Conservation (phyloP, 2,329 filamentous ascomycete genomes). For the Pestalotiopsis sp. region DNA sequence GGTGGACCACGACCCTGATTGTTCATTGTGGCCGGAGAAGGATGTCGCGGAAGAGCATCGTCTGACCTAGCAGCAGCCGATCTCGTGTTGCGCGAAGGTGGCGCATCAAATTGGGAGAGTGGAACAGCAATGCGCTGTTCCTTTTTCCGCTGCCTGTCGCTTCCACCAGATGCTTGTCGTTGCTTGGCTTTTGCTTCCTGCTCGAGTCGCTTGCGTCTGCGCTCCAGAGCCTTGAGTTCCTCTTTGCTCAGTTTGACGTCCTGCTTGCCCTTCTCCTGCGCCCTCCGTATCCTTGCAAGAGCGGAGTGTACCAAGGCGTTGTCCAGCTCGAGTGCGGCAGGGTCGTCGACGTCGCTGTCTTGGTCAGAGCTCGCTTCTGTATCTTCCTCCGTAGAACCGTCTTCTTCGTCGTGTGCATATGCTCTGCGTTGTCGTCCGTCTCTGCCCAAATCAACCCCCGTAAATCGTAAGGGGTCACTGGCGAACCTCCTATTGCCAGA, state of each 20-base stretch:
- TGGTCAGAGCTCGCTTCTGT: slow-evolving; percentile 51
- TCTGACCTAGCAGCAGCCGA: slow-evolving; percentile 31
- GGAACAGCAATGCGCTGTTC: slow-evolving; percentile 56
- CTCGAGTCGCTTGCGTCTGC: slow-evolving; percentile 62
- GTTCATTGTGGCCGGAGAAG: slow-evolving; percentile 39
- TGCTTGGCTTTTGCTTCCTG: slow-evolving; percentile 44
- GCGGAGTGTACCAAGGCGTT: slow-evolving; percentile 78
- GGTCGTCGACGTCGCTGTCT: slow-evolving; percentile 55
- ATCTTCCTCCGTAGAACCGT: slow-evolving; percentile 51
- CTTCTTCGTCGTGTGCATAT: slow-evolving; percentile 47
- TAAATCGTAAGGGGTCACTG: slow-evolving; percentile 64
- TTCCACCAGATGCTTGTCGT: slow-evolving; percentile 57
- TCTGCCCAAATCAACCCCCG: slow-evolving; percentile 59
- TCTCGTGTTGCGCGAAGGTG: slow-evolving; percentile 37
- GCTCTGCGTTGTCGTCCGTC: slow-evolving; percentile 41
- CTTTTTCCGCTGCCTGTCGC: slow-evolving; percentile 40
- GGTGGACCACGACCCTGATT: slow-evolving; percentile 44
- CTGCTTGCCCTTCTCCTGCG: slow-evolving; percentile 73
- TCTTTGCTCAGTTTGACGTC: slow-evolving; percentile 81
- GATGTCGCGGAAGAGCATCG: slow-evolving; percentile 40
- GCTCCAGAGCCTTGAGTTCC: slow-evolving; percentile 80
- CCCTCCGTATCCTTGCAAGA: slow-evolving; percentile 76
- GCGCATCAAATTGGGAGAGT: slow-evolving; percentile 51
- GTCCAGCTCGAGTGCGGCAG: slow-evolving; percentile 67
- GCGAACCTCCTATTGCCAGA: slow-evolving; percentile 51